These are phyloP conservation scores for Hypoxylon sp. DNA, from an alignment of 2,329 filamentous ascomycete genomes.

Conservation along the genomic window DNA sequence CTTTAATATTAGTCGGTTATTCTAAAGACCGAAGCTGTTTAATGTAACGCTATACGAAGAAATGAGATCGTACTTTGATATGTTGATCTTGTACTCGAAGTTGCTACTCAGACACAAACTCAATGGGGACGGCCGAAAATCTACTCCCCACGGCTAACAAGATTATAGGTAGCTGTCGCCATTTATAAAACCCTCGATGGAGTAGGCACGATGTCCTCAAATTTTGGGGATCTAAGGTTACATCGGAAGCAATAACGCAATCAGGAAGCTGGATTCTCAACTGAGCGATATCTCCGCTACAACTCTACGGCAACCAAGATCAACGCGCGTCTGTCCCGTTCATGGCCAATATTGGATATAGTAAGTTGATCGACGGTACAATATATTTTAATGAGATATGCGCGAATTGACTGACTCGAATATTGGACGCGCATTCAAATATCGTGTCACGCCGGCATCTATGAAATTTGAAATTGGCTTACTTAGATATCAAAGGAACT, in stretches of 20 bases:
- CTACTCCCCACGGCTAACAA: neutral
- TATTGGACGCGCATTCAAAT: neutral
- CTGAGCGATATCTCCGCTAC: constrained; percentile 33
- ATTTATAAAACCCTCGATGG: neutral
- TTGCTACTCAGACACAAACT: neutral
- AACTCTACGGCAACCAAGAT: constrained; percentile 34
- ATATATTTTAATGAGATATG: neutral
- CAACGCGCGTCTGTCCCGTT: constrained; percentile 9
- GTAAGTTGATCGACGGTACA: constrained; percentile 28
- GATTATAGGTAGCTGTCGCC: neutral
- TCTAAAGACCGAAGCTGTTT: neutral
- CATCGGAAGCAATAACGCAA: constrained; percentile 34
- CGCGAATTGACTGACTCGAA: constrained; percentile 5
- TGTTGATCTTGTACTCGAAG: neutral
- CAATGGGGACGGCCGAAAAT: neutral
- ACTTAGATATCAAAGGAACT: neutral
- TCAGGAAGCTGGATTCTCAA: constrained; percentile 35
- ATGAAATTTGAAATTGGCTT: neutral
- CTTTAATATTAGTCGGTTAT: neutral
- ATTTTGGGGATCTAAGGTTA: constrained; percentile 30
- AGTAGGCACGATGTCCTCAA: neutral
- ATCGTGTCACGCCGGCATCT: constrained; percentile 20
- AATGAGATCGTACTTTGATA: neutral
- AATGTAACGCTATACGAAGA: neutral
- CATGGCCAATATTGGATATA: constrained; percentile 18